phyloP scores from a whole-genome alignment of 1,139 yeast species.

The Magnusiomyces starmeri region DNA sequence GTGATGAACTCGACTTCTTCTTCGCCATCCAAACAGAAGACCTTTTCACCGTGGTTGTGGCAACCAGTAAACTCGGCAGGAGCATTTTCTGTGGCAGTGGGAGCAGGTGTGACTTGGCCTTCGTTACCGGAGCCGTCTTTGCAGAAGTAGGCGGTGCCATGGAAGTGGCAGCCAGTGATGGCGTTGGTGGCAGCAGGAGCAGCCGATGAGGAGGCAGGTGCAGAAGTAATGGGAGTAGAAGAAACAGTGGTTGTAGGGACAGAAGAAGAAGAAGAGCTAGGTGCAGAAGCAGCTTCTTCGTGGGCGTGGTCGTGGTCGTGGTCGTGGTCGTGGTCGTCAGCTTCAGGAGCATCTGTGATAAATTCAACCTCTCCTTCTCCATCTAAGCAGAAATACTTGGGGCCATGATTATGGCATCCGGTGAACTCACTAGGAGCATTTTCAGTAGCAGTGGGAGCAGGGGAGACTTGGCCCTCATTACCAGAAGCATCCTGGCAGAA shows the following conservation, averaged over 20 bases:
- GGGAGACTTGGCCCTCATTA: conserved; percentile 8
- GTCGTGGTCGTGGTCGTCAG: neutral
- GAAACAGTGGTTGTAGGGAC: neutral
- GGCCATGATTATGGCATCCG: conserved; percentile 5
- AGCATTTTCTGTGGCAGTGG: conserved; percentile 24
- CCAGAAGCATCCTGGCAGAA: conserved; percentile 7
- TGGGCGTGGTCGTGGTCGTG: neutral
- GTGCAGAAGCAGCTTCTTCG: neutral
- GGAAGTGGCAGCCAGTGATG: conserved; percentile 34
- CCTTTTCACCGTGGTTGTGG: conserved; percentile 32
- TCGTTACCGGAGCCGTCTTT: conserved; percentile 31
- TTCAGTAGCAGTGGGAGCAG: conserved; percentile 10
- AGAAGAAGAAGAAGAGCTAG: neutral
- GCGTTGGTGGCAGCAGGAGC: conserved; percentile 11
- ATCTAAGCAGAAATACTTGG: neutral
- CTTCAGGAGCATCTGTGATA: neutral
- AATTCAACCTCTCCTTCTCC: neutral
- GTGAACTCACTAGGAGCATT: conserved; percentile 10
- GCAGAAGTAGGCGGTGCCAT: conserved; percentile 30
- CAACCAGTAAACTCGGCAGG: conserved; percentile 32
- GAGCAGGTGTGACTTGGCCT: conserved; percentile 33
- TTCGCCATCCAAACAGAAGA: conserved; percentile 27
- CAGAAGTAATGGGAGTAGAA: neutral
- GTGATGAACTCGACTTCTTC: conserved; percentile 29
- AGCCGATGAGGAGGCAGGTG: neutral